A percentile compares a stretch with the other conserved stretches of the same genome.
Conservation (phyloP, 225 moss, liverwort and hornwort species). For the Physcomitrium patens region DNA sequence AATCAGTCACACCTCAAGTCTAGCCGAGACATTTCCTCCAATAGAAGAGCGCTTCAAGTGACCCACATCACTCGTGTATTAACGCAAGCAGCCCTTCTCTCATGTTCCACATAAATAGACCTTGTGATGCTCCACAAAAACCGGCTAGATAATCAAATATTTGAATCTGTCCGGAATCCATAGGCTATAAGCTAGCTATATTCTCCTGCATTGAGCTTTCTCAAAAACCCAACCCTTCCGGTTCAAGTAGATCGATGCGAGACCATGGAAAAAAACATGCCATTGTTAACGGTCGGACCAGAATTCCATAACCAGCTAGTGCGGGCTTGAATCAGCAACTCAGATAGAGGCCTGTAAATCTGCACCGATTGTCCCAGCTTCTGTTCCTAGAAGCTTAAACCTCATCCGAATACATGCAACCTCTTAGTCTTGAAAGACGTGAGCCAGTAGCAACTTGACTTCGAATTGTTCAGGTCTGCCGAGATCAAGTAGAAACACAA, state of each 20-base stretch:
- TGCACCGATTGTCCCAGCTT: conserved; percentile 13
- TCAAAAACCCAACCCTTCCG: conserved; percentile 49
- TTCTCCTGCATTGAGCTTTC: conserved; percentile 57
- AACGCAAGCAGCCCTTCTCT: conserved; percentile 12
- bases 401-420: conserved; percentile 38
- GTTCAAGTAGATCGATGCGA: conserved; percentile 53
- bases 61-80: conserved; percentile 7
- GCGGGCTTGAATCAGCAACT: conserved; percentile 33
- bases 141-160: conserved; percentile 37
- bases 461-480: conserved; percentile 32
- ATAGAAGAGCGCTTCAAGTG: background rate
- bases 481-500: conserved; percentile 37
- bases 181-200: conserved; percentile 62
- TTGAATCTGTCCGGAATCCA: conserved; percentile 45
- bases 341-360: conserved; percentile 17
- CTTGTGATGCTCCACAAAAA: conserved; percentile 41
- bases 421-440: conserved; percentile 35
- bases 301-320: background rate
- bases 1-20: background rate
- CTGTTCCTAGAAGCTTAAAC: conserved; percentile 34
- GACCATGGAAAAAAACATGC: conserved; percentile 53
- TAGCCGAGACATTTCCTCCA: conserved; percentile 22
- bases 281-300: conserved; percentile 44
- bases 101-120: conserved; percentile 22
- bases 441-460: conserved; percentile 17